Evolutionary conservation across 192 early-diverging fungal genomes (phyloP), one percentile per base, ranked within the genome.

Genomic region (Mortierella claussenii): DNA sequence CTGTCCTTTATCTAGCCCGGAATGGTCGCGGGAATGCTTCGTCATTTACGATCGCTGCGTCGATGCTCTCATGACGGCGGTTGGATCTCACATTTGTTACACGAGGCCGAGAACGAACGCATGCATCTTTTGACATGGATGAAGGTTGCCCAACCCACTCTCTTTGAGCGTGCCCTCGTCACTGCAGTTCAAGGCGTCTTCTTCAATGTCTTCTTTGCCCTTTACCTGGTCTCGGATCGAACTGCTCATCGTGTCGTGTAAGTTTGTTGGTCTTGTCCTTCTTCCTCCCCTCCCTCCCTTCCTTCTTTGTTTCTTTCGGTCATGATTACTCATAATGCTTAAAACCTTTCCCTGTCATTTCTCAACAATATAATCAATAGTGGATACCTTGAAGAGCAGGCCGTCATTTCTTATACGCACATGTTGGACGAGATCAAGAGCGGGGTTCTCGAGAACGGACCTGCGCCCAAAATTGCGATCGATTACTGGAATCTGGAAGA

Each of bases 301-400:
- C 7, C 17, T 32, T 53, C n/a, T 6, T 53, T 53, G 17, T 53
- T 32, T 53, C 8, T 32, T 2, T 1, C 50, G 1, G 37, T 40
- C 7, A 40, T 40, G 7, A 10, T 40, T 40, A 40, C 37, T 17
- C 1, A 36, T 5, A 5, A 42, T 58, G 26, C 36, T 11, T 24
- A 27, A 26, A 27, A 5, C 6, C 12, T 26, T 20, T 31, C n/a
- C 2, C 18, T 54, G 43, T 23, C 23, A 23, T 27, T 51, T 43
- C 45, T 5, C 31, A n/a, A 7, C 34, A 13, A 23, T 24, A 2
- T 52, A n/a, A n/a, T n/a, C 55, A 8, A 47, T 32, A 69, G 70
- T 13, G 96, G 96, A 0, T 98, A 98, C 59, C 84, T 98, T 30
- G 96, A 98, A 80, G 97, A 98, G 82, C 90, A 92, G 67, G 97